Evolutionary conservation across 768 basidiomycete species (phyloP), one percentile per base, ranked within the genome.

Genomic region (Lactifluus subvellereus): DNA sequence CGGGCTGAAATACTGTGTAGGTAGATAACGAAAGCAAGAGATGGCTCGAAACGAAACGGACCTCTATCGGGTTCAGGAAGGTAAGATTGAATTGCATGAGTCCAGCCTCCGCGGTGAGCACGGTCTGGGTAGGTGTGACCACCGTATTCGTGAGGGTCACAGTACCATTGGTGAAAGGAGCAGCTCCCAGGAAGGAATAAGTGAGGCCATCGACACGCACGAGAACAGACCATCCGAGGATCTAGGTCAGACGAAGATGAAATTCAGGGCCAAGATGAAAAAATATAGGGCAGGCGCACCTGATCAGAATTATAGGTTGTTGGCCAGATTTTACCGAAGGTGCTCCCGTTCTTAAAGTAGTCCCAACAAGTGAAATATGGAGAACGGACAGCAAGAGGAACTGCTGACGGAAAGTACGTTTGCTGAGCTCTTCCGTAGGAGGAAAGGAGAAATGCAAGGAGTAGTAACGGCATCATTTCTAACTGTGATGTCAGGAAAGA

Each of bases 41-140:
- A 20, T 8, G 37, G 11, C 7, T 16, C 4, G 1, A 20, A 22
- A 22, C 0, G 1, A 27, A n/a, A 40, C 54, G 38, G 65, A 76
- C 76, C 70, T 76, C 76, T 27, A 78, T 73, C 1, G 77, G 78
- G 42, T 72, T 76, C 13, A 78, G 67, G 64, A 76, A 78, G 2
- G 73, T 76, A 40, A 74, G 70, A 16, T 69, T 77, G 56, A 77
- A 56, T 43, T 74, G 69, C 60, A 78, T 74, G 1, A 70, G 66
- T 18, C 76, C 78, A 8, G 76, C 75, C 47, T 65, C 61, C 54
- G 76, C 65, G 2, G 64, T 68, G 62, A 75, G 72, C 10, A 71
- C 69, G 54, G 74, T 73, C 13, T 71, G 70, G 0, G 78, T 77
- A 1, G 78, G 72, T 0, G 78, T 77, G 60, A 78, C 66, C 37